Base-by-base conservation (phyloP, 1,284 basidiomycete genomes). In the Ustilago cynodontis region DNA sequence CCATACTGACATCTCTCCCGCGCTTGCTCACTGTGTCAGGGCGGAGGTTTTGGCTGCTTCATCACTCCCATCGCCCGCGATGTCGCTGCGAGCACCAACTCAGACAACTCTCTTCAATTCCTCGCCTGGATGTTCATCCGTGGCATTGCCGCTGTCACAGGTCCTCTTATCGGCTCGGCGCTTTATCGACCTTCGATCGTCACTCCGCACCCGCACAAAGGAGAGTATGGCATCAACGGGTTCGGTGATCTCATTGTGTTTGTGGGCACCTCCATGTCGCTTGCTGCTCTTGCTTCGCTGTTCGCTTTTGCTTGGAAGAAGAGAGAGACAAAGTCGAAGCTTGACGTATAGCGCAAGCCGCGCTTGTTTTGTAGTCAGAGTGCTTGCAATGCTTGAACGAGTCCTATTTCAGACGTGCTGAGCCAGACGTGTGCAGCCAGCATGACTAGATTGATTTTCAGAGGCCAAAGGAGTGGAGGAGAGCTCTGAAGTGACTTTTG, bases 161-260 rank as follows among this genome's bases (percentile, higher is more conserved):
- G 78, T 1, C 80, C 80, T 10, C 68, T 80, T 2, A 63, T 82
- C n/a, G 80, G 59, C 16, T 77, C 66, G 1, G 64, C 61, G 1
- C 66, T 80, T 28, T 79, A 79, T 37, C 57, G 67, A 1, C 61
- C 67, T 13, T 26, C 29, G 4, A 49, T 65, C 6, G 47, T 52
- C 1, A 70, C 62, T 2, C 7, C 10, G 16, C 22, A 65, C 35
- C 57, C 62, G 22, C 57, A 49, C 13, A 24, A 18, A 5, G 61
- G 66, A 20, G 56, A 70, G 33, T 72, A 72, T 33, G 77, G 73
- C 10, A 64, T 65, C 43, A 63, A 71, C 33, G 78, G 77, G 1
- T 71, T 78, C 35, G 33, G 54, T 10, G 73, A 53, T n/a, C 37
- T 80, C 28, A 69, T 80, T 49, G 16, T 80, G 33, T 74, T 73